phyloP scores from a whole-genome alignment of 2,329 filamentous ascomycete species.

The Penicillium sp. region DNA sequence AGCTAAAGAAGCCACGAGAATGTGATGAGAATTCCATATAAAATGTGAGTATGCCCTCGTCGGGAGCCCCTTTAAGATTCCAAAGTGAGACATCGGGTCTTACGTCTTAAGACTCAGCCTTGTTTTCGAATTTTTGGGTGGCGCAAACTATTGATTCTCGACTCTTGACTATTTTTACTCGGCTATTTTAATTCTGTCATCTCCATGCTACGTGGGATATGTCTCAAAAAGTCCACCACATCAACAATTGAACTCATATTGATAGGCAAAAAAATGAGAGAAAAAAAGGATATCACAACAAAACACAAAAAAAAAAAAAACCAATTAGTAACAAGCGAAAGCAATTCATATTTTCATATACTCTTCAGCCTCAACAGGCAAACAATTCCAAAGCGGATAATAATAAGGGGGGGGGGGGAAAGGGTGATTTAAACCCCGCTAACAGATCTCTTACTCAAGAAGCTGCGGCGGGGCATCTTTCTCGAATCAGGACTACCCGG shows the following conservation, averaged over 20 bases:
- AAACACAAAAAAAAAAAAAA: slow-evolving; percentile 6
- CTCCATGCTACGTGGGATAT: neutral
- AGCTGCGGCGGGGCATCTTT: slow-evolving; percentile 45
- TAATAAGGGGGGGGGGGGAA: neutral
- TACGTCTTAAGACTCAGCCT: neutral
- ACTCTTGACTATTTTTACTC: neutral
- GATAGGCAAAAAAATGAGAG: slow-evolving; percentile 1
- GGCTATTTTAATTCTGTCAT: neutral
- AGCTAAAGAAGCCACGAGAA: neutral
- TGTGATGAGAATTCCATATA: neutral
- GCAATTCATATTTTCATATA: slow-evolving; percentile 12
- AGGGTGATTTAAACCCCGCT: slow-evolving; percentile 29
- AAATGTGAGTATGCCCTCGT: neutral
- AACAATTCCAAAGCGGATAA: neutral
- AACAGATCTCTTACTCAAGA: slow-evolving; percentile 47
- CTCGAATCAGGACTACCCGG: slow-evolving; percentile 44
- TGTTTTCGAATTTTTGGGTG: neutral
- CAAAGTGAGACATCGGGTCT: neutral
- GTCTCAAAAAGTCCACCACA: neutral
- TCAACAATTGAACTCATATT: slow-evolving; percentile 3
- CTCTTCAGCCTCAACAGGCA: slow-evolving; percentile 1
- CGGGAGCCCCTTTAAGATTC: neutral
- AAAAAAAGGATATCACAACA: slow-evolving; percentile 19
- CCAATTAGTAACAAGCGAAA: neutral
- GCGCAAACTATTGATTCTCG: neutral